Percentiles rank a stretch among this genome's conserved stretches.
Evolutionary conservation across 2,329 filamentous ascomycete genomes (phyloP).

Genomic region (Colletotrichum orbiculare): DNA sequence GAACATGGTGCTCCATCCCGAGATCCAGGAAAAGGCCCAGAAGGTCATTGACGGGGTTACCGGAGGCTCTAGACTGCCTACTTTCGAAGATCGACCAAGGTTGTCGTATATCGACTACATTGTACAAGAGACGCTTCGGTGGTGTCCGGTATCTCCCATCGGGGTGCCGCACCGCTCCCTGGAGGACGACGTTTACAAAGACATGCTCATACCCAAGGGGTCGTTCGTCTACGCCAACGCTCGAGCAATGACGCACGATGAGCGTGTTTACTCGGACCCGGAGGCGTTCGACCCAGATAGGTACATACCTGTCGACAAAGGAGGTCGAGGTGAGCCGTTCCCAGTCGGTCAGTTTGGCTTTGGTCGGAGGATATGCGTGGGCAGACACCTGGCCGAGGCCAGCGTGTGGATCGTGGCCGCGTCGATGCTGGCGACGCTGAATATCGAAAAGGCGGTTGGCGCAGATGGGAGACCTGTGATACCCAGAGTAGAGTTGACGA

Average conservation of each 20-base stretch:
- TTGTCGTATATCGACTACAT: slow-evolving; percentile 61
- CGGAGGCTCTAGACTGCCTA: slow-evolving; percentile 55
- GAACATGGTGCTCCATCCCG: slow-evolving; percentile 45
- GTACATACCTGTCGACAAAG: slow-evolving; percentile 47
- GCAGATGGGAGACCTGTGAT: slow-evolving; percentile 42
- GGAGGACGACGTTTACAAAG: slow-evolving; percentile 65
- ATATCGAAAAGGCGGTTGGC: slow-evolving; percentile 46
- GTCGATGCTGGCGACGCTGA: slow-evolving; percentile 51
- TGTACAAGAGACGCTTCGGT: slow-evolving; percentile 58
- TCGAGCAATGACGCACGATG: slow-evolving; percentile 56
- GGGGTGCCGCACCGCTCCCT: slow-evolving; percentile 62
- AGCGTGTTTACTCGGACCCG: slow-evolving; percentile 51
- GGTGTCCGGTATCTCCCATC: slow-evolving; percentile 57
- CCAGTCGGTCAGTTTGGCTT: slow-evolving; percentile 58
- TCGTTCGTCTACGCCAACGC: slow-evolving; percentile 55
- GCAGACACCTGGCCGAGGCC: slow-evolving; percentile 62
- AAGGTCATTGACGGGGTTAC: slow-evolving; percentile 57
- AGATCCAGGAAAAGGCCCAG: slow-evolving; percentile 58
- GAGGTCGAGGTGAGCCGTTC: slow-evolving; percentile 55
- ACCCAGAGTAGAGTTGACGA: slow-evolving; percentile 19
- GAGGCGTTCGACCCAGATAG: slow-evolving; percentile 58
- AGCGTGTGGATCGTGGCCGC: slow-evolving; percentile 57
- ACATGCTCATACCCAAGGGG: slow-evolving; percentile 66
- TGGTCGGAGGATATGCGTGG: slow-evolving; percentile 54
- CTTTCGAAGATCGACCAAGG: slow-evolving; percentile 54